Conservation (phyloP, 2,329 filamentous ascomycete genomes). For the Fulvia fulva region DNA sequence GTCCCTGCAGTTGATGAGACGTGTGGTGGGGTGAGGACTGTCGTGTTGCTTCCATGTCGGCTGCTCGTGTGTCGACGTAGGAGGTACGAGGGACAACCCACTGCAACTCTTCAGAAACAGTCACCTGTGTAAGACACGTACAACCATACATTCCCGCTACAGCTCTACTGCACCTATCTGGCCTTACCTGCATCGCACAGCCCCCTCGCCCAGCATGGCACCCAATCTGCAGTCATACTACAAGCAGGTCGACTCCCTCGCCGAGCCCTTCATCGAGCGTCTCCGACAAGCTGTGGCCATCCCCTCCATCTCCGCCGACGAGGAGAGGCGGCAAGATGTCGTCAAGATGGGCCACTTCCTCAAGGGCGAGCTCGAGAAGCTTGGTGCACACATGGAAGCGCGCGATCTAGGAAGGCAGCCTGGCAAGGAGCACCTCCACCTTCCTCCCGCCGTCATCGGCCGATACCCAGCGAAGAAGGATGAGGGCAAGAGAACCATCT, state of each 20-base stretch:
- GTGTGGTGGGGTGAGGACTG: background rate
- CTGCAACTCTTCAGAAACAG: background rate
- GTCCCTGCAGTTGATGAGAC: background rate
- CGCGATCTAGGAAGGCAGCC: slow-evolving; percentile 87
- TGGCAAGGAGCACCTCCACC: slow-evolving; percentile 80
- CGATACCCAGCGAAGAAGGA: slow-evolving; percentile 76
- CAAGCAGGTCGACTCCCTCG: slow-evolving; percentile 78
- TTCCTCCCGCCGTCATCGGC: slow-evolving; percentile 87
- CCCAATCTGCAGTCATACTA: slow-evolving; percentile 89
- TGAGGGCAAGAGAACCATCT: slow-evolving; percentile 86
- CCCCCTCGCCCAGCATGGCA: slow-evolving; percentile 60
- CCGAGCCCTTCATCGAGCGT: slow-evolving; percentile 81
- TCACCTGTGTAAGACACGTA: background rate
- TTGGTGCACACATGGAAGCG: slow-evolving; percentile 85
- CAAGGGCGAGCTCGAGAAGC: slow-evolving; percentile 70
- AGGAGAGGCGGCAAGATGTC: slow-evolving; percentile 83
- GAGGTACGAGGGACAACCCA: background rate
- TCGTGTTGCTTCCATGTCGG: background rate
- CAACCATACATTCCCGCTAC: background rate
- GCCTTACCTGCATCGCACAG: slow-evolving; percentile 45
- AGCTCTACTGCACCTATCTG: slow-evolving; percentile 28
- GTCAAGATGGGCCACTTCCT: slow-evolving; percentile 95
- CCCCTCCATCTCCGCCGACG: slow-evolving; percentile 89
- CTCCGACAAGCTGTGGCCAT: slow-evolving; percentile 91
- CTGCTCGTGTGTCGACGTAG: background rate